Base-by-base conservation (phyloP, 345 rosid species). In the Turnera subulata region DNA sequence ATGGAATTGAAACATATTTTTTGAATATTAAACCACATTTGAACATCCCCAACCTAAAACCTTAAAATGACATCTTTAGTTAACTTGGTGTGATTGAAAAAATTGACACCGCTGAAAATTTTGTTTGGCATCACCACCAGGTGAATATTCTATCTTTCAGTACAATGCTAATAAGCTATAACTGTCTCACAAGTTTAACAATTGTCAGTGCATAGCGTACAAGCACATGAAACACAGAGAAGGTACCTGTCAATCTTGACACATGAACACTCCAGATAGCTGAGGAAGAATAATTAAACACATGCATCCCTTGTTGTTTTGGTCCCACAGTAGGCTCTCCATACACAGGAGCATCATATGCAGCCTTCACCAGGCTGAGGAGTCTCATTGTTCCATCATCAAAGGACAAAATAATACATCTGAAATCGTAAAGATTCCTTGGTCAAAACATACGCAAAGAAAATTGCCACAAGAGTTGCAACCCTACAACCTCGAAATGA, bases 231-330 rank as follows among this genome's bases (percentile, higher is more conserved):
- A 65, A 55, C 15, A 52, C 35, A 11, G 51, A 19, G 46, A 44
- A 57, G 7, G 50, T 61, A 86, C 97, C 95, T 43, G 93, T 89
- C 60, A 72, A 52, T 71, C 79, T 73, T 60, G 98, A 92, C 59
- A 82, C 93, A 47, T 89, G 97, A 66, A 89, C 79, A 45, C 82
- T 77, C 96, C 97, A 85, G 42, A 85, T 74, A 53, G 91, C 83
- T 66, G 71, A 89, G 49, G 96, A 76, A 56, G 89, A 81, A 77
- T 81, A 79, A 58, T 81, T 72, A 63, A 70, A 63, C 52, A 68
- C 55, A 58, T 88, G 88, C 62, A 89, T 51, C 43, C 96, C 96
- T 65, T 68, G 86, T 63, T 82, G 91, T 65, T 85, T 87, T n/a
- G 83, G 74, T 56, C 73, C 76, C 51, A 64, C 50, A 63, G 76